Conservation (phyloP, 805 yeast genomes). For the Diddensiella transvaalensis region DNA sequence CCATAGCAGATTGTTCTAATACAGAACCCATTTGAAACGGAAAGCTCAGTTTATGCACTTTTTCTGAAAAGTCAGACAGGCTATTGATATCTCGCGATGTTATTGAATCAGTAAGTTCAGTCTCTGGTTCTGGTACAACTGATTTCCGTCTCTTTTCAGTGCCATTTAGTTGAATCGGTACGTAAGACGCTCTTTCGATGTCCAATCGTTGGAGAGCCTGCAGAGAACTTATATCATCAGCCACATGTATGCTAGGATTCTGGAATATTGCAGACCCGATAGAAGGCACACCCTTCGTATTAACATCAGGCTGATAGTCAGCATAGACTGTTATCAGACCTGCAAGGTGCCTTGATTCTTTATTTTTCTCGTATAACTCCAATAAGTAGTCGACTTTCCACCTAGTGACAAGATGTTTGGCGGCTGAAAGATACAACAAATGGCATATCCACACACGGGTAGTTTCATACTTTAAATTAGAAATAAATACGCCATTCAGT, state of each 20-base stretch:
- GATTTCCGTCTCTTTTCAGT: constrained; percentile 7
- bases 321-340: constrained; percentile 27
- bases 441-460: constrained; percentile 24
- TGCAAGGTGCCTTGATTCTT: constrained; percentile 22
- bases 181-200: constrained; percentile 1
- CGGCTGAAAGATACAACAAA: constrained; percentile 20
- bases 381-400: constrained; percentile 24
- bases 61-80: constrained; percentile 15
- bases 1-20: constrained; percentile 14
- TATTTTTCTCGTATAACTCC: constrained; percentile 23
- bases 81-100: constrained; percentile 6
- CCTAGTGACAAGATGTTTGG: constrained; percentile 17
- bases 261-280: constrained; percentile 29
- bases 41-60: constrained; percentile 15
- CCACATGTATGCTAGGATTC: constrained; percentile 28
- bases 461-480: constrained; percentile 18
- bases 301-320: constrained; percentile 25
- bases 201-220: neutral
- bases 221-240: neutral
- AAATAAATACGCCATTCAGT: constrained; percentile 22
- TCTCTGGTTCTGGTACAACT: constrained; percentile 10
- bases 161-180: neutral
- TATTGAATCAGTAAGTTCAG: constrained; percentile 4
- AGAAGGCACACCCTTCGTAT: constrained; percentile 28
- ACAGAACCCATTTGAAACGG: constrained; percentile 24